phyloP scores from a whole-genome alignment of 306 rosid species.

The Astragalus membranaceus region DNA sequence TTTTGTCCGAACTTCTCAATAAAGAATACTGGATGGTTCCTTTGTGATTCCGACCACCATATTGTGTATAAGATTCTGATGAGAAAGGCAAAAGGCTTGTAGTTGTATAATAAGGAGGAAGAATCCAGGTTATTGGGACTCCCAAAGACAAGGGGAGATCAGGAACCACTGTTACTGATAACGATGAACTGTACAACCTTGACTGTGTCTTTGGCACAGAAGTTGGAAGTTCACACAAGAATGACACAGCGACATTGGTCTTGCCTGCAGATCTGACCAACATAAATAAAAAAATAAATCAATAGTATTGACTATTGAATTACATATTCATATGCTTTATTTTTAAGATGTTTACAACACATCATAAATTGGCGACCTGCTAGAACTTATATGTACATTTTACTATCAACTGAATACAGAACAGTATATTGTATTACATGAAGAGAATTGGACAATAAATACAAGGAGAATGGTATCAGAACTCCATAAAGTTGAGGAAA shows the following conservation, averaged over 20 bases:
- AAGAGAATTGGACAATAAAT: background rate
- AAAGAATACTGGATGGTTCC: conserved; percentile 65
- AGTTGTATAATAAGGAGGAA: conserved; percentile 85
- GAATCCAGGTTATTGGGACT: conserved; percentile 85
- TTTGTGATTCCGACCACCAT: conserved; percentile 48
- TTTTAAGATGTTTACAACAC: background rate
- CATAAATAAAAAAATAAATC: background rate
- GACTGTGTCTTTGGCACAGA: conserved; percentile 36
- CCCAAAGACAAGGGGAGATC: conserved; percentile 87
- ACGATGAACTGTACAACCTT: conserved; percentile 59
- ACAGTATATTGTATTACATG: background rate
- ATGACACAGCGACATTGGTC: conserved; percentile 63
- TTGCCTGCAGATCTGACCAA: conserved; percentile 75
- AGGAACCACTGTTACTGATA: conserved; percentile 67
- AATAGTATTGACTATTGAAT: background rate
- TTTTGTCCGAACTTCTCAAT: conserved; percentile 45
- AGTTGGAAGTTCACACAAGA: conserved; percentile 61
- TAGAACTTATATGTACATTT: background rate
- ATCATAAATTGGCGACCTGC: background rate
- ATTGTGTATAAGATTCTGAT: conserved; percentile 47
- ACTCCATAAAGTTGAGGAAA: background rate
- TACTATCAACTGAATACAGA: background rate
- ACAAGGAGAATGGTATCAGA: background rate
- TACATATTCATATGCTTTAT: background rate
- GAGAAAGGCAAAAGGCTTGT: conserved; percentile 56